Evolutionary conservation across 345 rosid species (phyloP).

Genomic region (Luvunga scandens): DNA sequence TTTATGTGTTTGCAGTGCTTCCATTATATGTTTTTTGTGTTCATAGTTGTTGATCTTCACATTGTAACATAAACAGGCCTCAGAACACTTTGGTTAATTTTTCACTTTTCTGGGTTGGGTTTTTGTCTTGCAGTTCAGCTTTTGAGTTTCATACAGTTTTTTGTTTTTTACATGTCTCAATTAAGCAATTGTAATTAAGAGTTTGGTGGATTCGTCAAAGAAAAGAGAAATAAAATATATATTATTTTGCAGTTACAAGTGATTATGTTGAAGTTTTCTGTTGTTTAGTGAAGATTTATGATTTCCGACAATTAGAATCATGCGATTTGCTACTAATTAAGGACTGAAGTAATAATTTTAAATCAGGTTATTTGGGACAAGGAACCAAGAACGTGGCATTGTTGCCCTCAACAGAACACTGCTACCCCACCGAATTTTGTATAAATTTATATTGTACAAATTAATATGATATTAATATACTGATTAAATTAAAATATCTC

Average conservation of each 20-base stretch:
- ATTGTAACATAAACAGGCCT: not conserved
- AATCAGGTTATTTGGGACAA: not conserved
- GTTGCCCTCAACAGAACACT: not conserved
- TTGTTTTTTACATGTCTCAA: not conserved
- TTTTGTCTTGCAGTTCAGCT: not conserved
- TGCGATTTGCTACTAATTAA: conserved; percentile 1
- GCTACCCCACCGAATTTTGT: not conserved
- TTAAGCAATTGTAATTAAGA: conserved; percentile 20
- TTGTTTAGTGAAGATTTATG: not conserved
- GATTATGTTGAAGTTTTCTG: conserved; percentile 6
- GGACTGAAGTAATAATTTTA: conserved; percentile 6
- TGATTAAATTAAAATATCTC: too few species aligned
- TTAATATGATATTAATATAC: too few species aligned
- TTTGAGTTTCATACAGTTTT: not conserved
- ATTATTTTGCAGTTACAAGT: not conserved
- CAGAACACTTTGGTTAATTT: not conserved
- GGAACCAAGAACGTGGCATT: conserved; percentile 13
- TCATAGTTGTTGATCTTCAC: not conserved
- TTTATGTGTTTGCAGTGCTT: conserved; percentile 40
- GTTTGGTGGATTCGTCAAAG: conserved; percentile 13
- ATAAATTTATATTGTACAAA: too few species aligned
- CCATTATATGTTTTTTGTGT: conserved; percentile 8
- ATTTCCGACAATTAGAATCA: conserved; percentile 4
- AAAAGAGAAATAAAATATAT: not conserved
- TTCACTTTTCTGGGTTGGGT: conserved; percentile 13